Evolutionary conservation across 108 stramenopile species (phyloP), one percentile per base, ranked within the genome.

Genomic region (Seminavis robusta): DNA sequence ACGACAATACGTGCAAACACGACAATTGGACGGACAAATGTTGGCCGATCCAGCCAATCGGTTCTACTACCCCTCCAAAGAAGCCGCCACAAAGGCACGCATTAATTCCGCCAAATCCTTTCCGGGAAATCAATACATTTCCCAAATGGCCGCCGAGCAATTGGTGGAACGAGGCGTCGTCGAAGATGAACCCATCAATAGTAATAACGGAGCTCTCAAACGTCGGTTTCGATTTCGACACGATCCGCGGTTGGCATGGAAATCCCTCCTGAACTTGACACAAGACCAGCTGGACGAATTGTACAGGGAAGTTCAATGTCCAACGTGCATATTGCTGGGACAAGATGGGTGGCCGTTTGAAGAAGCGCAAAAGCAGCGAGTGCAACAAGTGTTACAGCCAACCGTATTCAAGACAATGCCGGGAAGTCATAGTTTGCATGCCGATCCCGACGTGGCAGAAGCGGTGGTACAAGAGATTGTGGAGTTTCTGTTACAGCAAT

Each of bases 371-470:
- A 10, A 62, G 54, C 47, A 71, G 28, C 19, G 58, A 11, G 54
- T 71, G 1, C 52, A 31, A 29, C 55, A 75, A n/a, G 38, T 68
- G n/a, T 47, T 92, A 42, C 39, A 67, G 21, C 84, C 86, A 26
- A 29, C 38, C 11, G 37, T 33, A 20, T 29, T 56, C 2, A 31
- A 67, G 48, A 66, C 48, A 13, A 53, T 92, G 33, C 75, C 71
- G 8, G 90, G 90, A 4, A 77, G 74, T 65, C 90, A 92, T 70
- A 86, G 88, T 48, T 88, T 92, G 53, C 90, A 92, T 80, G 80
- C 84, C 0, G 90, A 92, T 71, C 84, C 84, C 21, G 84, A 92
- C 48, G 69, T 63, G 10, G 67, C 71, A 6, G 49, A 51, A 9
- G 57, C 21, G 6, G 90, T 92, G 23, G 74, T 64, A 1, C 36